A percentile compares a stretch with the other conserved stretches of the same genome.
Conservation (phyloP, 2,329 filamentous ascomycete species). For the Domatiomyces catenatus region DNA sequence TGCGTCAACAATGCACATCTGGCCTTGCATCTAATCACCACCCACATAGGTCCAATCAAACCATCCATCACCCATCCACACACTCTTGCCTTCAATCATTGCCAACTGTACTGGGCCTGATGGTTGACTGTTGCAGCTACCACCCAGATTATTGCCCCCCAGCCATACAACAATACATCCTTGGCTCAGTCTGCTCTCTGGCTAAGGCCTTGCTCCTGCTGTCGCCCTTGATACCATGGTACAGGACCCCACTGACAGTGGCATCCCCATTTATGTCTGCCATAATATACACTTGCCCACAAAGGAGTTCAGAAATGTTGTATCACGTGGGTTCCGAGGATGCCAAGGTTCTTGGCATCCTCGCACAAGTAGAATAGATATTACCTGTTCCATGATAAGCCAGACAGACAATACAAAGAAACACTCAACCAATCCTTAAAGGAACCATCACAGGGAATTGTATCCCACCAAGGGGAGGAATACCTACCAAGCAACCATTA, state of each 20-base stretch:
- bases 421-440: no score
- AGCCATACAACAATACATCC: slow-evolving; percentile 56
- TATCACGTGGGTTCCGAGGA: no score
- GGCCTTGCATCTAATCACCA: background rate
- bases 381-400: no score
- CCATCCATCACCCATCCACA: slow-evolving; percentile 12
- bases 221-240: slow-evolving; percentile 6
- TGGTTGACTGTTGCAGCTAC: slow-evolving; percentile 70
- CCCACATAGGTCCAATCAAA: slow-evolving; percentile 10
- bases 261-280: slow-evolving; percentile 22
- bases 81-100: slow-evolving; percentile 59
- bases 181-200: slow-evolving; percentile 14
- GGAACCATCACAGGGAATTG: no score
- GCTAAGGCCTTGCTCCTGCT: slow-evolving; percentile 10
- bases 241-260: slow-evolving; percentile 8
- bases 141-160: slow-evolving; percentile 70
- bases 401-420: no score
- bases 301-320: slow-evolving; percentile 40
- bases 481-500: no score
- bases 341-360: no score
- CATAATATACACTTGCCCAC: slow-evolving; percentile 58
- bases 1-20: background rate
- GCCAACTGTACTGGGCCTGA: slow-evolving; percentile 79
- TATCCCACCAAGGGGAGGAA: no score
- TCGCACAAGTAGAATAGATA: no score